Evolutionary conservation across 768 basidiomycete species (phyloP).

Genomic region (Lactarius hatsudake): DNA sequence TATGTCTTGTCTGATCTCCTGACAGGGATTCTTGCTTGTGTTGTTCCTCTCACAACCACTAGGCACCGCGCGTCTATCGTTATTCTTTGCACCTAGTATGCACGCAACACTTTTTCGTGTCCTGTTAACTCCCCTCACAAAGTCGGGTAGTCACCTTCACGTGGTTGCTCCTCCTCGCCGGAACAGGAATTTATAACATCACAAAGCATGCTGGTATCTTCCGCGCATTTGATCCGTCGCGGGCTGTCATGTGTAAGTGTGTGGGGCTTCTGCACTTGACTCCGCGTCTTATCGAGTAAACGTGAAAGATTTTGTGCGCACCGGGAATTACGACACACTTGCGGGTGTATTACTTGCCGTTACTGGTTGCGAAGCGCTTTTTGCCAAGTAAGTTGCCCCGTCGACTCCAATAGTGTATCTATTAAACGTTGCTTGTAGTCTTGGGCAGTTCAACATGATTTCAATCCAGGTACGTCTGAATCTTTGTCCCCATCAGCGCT

Average conservation of each 20-base stretch:
- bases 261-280: not conserved
- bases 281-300: not conserved
- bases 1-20: not conserved
- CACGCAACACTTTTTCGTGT: not conserved
- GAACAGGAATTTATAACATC: constrained; percentile 58
- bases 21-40: constrained; percentile 51
- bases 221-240: constrained; percentile 64
- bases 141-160: constrained; percentile 45
- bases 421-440: constrained; percentile 35
- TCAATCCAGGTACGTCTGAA: constrained; percentile 49
- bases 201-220: constrained; percentile 54
- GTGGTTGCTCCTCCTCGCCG: constrained; percentile 53
- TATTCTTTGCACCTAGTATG: constrained; percentile 54
- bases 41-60: constrained; percentile 60
- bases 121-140: not conserved
- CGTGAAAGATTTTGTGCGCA: constrained; percentile 60
- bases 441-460: constrained; percentile 63
- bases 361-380: constrained; percentile 67
- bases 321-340: constrained; percentile 56
- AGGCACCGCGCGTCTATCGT: constrained; percentile 51
- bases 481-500: not conserved
- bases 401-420: not conserved
- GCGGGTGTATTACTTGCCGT: constrained; percentile 62
- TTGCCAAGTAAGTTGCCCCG: constrained; percentile 50
- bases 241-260: constrained; percentile 54